These are phyloP conservation scores for Geranium incanum DNA, from an alignment of 441 rosid species.

Conservation along the genomic window DNA sequence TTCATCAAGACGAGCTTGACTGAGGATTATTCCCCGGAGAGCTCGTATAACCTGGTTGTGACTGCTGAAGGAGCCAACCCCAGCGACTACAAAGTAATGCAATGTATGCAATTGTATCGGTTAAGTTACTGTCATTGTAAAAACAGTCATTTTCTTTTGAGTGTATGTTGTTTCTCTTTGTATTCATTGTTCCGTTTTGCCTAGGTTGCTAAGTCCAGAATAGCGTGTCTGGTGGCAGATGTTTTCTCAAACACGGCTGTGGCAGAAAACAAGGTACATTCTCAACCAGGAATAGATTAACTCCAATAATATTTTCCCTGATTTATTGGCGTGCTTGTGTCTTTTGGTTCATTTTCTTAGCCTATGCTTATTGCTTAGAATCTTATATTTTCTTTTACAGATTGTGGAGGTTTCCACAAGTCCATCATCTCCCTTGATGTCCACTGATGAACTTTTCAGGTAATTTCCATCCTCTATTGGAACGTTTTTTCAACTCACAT, in stretches of 20 bases:
- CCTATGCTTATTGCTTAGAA: not conserved
- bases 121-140: slow-evolving; percentile 12
- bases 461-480: not conserved
- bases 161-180: not conserved
- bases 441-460: slow-evolving; percentile 50
- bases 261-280: slow-evolving; percentile 79
- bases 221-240: slow-evolving; percentile 71
- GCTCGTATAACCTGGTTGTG: slow-evolving; percentile 65
- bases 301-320: not conserved
- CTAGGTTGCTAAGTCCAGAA: slow-evolving; percentile 65
- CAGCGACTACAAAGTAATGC: slow-evolving; percentile 94
- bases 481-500: not conserved
- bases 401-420: slow-evolving; percentile 31
- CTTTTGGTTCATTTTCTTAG: not conserved
- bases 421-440: not conserved
- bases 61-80: slow-evolving; percentile 51
- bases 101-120: slow-evolving; percentile 71
- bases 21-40: slow-evolving; percentile 69
- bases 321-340: not conserved
- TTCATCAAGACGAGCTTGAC: slow-evolving; percentile 67
- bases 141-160: not conserved
- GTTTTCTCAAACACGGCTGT: slow-evolving; percentile 72
- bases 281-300: not conserved
- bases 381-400: slow-evolving; percentile 27
- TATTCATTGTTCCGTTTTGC: slow-evolving; percentile 9